These are phyloP conservation scores for Aspergillus fumigatus DNA, from an alignment of 2,329 filamentous ascomycete species.

Conservation along the genomic window DNA sequence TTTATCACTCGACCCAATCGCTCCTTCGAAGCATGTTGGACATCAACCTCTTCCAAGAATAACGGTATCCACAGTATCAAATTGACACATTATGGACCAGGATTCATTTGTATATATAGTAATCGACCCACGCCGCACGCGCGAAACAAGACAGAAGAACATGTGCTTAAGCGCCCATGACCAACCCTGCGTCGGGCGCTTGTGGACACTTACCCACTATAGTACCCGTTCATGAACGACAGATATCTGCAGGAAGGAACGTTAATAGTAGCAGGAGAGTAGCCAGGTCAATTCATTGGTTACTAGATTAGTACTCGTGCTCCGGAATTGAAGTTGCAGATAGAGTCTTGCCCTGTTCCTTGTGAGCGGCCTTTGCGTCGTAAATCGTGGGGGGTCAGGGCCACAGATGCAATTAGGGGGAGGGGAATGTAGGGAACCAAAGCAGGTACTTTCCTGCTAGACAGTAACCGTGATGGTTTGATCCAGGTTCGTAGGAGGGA, in stretches of 20 bases:
- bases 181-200: neutral
- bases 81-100: neutral
- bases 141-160: neutral
- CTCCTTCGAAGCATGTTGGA: neutral
- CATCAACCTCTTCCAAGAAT: neutral
- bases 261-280: neutral
- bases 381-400: neutral
- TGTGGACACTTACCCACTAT: neutral
- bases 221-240: neutral
- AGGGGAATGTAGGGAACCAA: neutral
- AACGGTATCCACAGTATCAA: neutral
- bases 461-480: neutral
- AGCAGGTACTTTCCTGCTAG: neutral
- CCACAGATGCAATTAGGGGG: neutral
- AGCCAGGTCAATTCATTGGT: neutral
- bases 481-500: neutral
- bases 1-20: neutral
- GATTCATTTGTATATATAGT: neutral
- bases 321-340: neutral
- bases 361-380: neutral
- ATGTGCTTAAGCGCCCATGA: neutral
- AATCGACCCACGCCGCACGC: neutral
- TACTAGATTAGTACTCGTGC: neutral
- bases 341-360: neutral
- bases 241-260: neutral